These are phyloP conservation scores for Alternaria panax DNA, from an alignment of 2,329 filamentous ascomycete species.

Conservation along the genomic window DNA sequence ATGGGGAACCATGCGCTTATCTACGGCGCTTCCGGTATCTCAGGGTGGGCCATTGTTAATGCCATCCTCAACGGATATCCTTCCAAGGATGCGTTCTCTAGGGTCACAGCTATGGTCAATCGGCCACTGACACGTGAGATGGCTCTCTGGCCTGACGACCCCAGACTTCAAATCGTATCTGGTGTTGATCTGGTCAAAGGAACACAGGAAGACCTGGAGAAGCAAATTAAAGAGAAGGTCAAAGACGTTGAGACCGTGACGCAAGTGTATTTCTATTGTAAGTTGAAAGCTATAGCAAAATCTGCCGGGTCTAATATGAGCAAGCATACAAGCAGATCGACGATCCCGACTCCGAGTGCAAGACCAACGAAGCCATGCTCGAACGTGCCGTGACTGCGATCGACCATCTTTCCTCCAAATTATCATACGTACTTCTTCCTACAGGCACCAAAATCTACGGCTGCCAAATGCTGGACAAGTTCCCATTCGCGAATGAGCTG, in stretches of 20 bases:
- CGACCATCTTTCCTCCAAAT: conserved; percentile 34
- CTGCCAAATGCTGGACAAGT: conserved; percentile 47
- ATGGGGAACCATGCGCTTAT: conserved; percentile 46
- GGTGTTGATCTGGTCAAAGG: conserved; percentile 53
- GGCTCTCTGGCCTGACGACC: conserved; percentile 48
- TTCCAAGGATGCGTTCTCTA: conserved; percentile 52
- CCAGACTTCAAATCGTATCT: conserved; percentile 48
- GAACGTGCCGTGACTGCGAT: conserved; percentile 48
- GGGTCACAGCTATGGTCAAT: conserved; percentile 59
- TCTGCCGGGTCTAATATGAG: background rate
- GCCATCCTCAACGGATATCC: conserved; percentile 58
- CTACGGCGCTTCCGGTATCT: conserved; percentile 58
- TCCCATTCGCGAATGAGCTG: conserved; percentile 43
- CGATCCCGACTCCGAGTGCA: conserved; percentile 38
- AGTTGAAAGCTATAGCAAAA: background rate
- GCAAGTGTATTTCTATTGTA: conserved; percentile 52
- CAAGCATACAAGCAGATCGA: conserved; percentile 43
- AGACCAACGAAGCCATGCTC: conserved; percentile 49
- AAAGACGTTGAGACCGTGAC: conserved; percentile 48
- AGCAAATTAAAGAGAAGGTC: conserved; percentile 47
- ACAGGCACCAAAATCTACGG: conserved; percentile 53
- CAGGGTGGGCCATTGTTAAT: conserved; percentile 60
- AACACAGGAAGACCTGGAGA: conserved; percentile 41
- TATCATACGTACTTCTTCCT: conserved; percentile 43
- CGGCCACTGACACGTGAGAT: conserved; percentile 48